Conservation (phyloP, 2,329 filamentous ascomycete genomes). For the Didymella pinodella region DNA sequence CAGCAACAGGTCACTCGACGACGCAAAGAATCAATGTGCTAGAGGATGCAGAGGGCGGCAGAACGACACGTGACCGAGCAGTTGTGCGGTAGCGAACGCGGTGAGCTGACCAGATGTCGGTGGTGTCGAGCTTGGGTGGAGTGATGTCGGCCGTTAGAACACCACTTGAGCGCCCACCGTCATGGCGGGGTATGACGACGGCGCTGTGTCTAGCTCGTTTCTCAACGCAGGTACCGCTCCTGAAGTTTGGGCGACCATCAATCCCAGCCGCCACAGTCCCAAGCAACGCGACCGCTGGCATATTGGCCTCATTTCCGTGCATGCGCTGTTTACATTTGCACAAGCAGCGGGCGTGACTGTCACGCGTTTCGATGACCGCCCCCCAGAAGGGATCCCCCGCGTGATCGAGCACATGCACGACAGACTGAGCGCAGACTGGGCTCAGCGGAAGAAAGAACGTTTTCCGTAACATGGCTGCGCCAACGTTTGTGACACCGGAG, state of each 20-base stretch:
- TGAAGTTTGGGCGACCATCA: neutral
- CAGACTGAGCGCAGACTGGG: conserved; percentile 11
- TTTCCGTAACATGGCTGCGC: conserved; percentile 3
- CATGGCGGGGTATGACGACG: conserved; percentile 2
- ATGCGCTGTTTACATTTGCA: conserved; percentile 11
- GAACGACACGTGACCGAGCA: conserved; percentile 13
- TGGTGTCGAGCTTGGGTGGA: conserved; percentile 1
- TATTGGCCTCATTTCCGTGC: conserved; percentile 14
- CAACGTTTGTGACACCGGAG: conserved; percentile 19
- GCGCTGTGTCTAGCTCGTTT: neutral
- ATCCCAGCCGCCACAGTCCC: conserved; percentile 6
- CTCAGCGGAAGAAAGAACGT: conserved; percentile 9
- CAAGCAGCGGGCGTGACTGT: conserved; percentile 1
- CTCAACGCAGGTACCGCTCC: conserved; percentile 16
- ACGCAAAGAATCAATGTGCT: neutral
- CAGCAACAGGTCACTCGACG: conserved; percentile 2
- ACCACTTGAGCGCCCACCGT: neutral
- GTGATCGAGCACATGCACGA: conserved; percentile 15
- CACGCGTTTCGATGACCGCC: conserved; percentile 3
- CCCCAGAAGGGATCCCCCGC: conserved; percentile 5
- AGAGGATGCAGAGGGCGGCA: conserved; percentile 1
- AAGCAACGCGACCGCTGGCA: conserved; percentile 8
- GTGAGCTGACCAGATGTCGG: conserved; percentile 15
- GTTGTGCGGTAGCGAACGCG: conserved; percentile 8
- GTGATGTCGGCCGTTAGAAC: neutral